These are phyloP conservation scores for Crithidia expoeki DNA, from an alignment of 208 protist genomes.

Conservation along the genomic window DNA sequence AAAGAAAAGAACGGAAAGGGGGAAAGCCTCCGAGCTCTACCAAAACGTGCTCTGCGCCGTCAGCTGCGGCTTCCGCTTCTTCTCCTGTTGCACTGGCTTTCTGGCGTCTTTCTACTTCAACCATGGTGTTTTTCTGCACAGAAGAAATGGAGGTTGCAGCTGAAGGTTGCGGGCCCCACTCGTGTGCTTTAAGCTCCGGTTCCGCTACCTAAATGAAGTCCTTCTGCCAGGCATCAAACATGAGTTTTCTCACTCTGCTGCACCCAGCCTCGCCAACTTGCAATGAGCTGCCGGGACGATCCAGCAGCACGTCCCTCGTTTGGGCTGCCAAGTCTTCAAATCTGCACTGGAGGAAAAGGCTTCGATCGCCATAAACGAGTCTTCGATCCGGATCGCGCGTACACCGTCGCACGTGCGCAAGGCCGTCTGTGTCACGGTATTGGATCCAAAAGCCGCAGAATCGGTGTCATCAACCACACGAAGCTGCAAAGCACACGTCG, in stretches of 20 bases:
- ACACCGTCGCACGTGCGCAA: constrained; percentile 4
- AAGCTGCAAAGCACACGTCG: constrained; percentile 30
- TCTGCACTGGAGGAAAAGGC: background rate
- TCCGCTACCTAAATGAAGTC: background rate
- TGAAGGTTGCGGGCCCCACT: background rate
- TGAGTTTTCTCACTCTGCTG: background rate
- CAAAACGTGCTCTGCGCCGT: no score
- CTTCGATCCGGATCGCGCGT: background rate
- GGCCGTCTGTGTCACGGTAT: constrained; percentile 10
- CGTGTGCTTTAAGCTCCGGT: background rate
- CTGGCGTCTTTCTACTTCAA: no score
- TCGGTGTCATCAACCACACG: constrained; percentile 11
- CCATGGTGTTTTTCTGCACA: background rate
- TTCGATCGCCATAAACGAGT: background rate
- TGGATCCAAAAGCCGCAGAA: constrained; percentile 37
- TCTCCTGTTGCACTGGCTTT: no score
- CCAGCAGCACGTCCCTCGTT: constrained; percentile 5
- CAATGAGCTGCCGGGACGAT: background rate
- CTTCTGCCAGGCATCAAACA: constrained; percentile 13
- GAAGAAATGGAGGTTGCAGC: background rate
- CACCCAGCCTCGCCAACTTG: background rate
- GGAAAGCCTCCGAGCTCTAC: no score
- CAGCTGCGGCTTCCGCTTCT: no score
- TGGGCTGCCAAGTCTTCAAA: constrained; percentile 4
- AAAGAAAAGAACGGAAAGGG: no score